Percentiles rank a stretch among this genome's conserved stretches.
Conservation (phyloP, 176 grass and related monocot genomes). For the Musa schizocarpa region DNA sequence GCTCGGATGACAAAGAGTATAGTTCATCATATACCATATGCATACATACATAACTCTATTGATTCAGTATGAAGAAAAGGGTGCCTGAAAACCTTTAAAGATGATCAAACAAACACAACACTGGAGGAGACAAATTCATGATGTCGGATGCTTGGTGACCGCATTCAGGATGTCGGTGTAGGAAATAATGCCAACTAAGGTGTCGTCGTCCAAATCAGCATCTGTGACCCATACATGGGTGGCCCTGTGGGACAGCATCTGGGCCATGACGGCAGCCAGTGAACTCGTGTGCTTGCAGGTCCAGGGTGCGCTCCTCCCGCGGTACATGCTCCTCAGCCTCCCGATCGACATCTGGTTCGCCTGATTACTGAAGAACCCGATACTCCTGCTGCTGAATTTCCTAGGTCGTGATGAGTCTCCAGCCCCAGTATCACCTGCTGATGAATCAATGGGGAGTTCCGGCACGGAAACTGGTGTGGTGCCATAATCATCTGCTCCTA, state of each 20-base stretch:
- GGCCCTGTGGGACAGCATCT: slow-evolving; percentile 84
- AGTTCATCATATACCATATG: too few relatives aligned
- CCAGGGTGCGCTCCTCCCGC: slow-evolving; percentile 56
- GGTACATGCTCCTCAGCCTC: slow-evolving; percentile 49
- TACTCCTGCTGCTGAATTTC: slow-evolving; percentile 89
- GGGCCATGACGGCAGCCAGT: slow-evolving; percentile 80
- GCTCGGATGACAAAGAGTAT: too few relatives aligned
- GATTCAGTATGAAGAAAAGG: too few relatives aligned
- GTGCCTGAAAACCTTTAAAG: too few relatives aligned
- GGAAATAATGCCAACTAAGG: slow-evolving; percentile 63
- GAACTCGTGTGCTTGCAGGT: slow-evolving; percentile 72
- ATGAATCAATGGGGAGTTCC: slow-evolving; percentile 24
- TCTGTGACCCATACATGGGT: slow-evolving; percentile 91
- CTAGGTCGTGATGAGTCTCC: slow-evolving; percentile 42
- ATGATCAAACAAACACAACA: background rate
- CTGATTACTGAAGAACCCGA: slow-evolving; percentile 55
- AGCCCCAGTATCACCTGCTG: slow-evolving; percentile 10
- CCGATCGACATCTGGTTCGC: slow-evolving; percentile 34
- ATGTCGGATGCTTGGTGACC: slow-evolving; percentile 28
- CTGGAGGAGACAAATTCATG: background rate
- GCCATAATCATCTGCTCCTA: slow-evolving; percentile 56
- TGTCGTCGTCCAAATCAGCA: slow-evolving; percentile 31
- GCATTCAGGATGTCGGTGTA: slow-evolving; percentile 80
- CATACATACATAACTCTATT: too few relatives aligned
- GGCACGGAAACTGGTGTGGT: slow-evolving; percentile 22